A percentile compares a stretch with the other conserved stretches of the same genome.
These are phyloP conservation scores for Fusarium xyrophilum DNA, from an alignment of 2,329 filamentous ascomycete genomes.

Conservation along the genomic window DNA sequence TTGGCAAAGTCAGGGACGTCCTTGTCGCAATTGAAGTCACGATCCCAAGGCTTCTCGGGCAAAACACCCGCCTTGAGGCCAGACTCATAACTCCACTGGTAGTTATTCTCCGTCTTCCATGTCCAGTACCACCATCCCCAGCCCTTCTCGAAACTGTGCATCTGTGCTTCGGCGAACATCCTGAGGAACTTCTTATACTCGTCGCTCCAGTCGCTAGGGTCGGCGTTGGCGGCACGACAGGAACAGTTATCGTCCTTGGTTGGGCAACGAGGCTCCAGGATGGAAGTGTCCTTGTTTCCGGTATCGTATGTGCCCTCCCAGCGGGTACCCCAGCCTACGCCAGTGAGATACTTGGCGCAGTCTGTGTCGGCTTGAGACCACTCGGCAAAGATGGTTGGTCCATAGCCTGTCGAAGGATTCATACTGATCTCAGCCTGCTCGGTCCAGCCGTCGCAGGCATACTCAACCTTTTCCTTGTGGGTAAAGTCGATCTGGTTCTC, in stretches of 20 bases:
- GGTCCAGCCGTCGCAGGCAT: slow-evolving; percentile 88
- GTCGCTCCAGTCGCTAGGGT: slow-evolving; percentile 69
- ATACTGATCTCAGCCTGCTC: slow-evolving; percentile 76
- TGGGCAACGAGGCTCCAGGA: slow-evolving; percentile 78
- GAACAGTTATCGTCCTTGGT: slow-evolving; percentile 69
- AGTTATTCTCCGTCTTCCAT: slow-evolving; percentile 85
- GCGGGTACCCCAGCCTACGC: slow-evolving; percentile 84
- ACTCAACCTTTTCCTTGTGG: slow-evolving; percentile 83
- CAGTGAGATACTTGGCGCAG: slow-evolving; percentile 85
- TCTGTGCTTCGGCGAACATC: slow-evolving; percentile 95
- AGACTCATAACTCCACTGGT: slow-evolving; percentile 91
- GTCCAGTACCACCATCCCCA: slow-evolving; percentile 99
- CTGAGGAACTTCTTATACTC: slow-evolving; percentile 85
- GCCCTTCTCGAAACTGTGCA: slow-evolving; percentile 89
- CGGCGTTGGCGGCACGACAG: slow-evolving; percentile 78
- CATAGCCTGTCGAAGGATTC: slow-evolving; percentile 79
- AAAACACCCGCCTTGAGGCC: slow-evolving; percentile 80
- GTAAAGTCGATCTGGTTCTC: slow-evolving; percentile 80
- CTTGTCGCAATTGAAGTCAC: slow-evolving; percentile 71
- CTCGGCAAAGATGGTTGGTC: slow-evolving; percentile 92
- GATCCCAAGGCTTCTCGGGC: slow-evolving; percentile 74
- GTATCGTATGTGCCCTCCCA: slow-evolving; percentile 89
- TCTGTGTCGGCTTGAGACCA: slow-evolving; percentile 98
- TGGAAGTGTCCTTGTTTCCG: slow-evolving; percentile 65
- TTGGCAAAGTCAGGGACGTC: slow-evolving; percentile 61